Evolutionary conservation across 2,329 filamentous ascomycete species (phyloP), one percentile per base, ranked within the genome.

Genomic region (Botrytis sinoallii): DNA sequence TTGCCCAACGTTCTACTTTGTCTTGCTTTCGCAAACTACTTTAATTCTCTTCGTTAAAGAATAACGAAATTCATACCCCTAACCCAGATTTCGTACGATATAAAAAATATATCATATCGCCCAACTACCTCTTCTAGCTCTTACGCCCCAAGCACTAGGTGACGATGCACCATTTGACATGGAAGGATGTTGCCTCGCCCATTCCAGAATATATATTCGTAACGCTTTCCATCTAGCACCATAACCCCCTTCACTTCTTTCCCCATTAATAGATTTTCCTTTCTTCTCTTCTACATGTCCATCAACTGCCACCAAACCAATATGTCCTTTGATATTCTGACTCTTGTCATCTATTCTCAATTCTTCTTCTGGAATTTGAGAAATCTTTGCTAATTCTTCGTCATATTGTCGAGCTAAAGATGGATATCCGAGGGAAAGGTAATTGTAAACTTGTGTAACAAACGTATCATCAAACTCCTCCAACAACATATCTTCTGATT

Each of bases 361-460:
- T 72, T 95, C 91, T 4, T 87, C 85, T 12, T 95, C 80, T 0
- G 88, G 81, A 10, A 97, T 90, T 16, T 88, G 86, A 46, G 91
- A 92, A 73, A 98, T 97, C 81, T 92, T 93, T 77, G 91, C 89
- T 32, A 98, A 86, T 84, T 98, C 95, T 18, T 91, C 88, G 80
- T 98, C 95, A 80, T 93, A 98, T 55, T 89, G 88, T 35, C 92
- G 89, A 18, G 95, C 95, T 79, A 94, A 90, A 48, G 93, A 91
- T 4, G 95, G 95, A 82, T 98, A 98, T 8, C 95, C 95, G 8
- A 98, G 87, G 0, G 94, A 97, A 25, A 98, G 87, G 82, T 98
- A 98, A 82, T 98, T 98, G 86, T 97, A 98, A 12, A 98, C 95
- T 82, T 98, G 95, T 0, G 95, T 97, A 73, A 98, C 90, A 81